Evolutionary conservation across 805 yeast species (phyloP).

Genomic region (Metschnikowia bowlesiae): DNA sequence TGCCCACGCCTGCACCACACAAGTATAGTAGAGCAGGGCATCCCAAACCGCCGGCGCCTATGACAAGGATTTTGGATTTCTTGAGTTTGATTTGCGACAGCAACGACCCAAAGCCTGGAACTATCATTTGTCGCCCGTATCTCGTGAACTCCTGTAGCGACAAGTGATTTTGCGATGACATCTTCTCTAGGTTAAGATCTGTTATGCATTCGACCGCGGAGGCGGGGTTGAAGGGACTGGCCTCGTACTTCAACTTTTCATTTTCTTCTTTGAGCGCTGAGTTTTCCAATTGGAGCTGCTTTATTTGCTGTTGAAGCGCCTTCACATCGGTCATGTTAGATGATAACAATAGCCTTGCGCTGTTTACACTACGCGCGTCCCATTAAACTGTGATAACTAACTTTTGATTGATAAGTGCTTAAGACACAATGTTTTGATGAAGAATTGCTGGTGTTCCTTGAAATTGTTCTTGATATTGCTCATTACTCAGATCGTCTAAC

Average conservation of each 20-base stretch:
- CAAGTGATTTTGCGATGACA: constrained; percentile 10
- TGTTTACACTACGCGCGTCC: background rate
- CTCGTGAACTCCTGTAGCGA: constrained; percentile 67
- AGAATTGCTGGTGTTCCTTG: no score
- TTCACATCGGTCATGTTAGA: constrained; percentile 9
- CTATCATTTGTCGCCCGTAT: constrained; percentile 95
- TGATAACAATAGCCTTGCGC: background rate
- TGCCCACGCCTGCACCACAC: constrained; percentile 84
- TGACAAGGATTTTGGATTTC: constrained; percentile 57
- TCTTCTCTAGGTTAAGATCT: background rate
- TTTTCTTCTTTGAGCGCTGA: background rate
- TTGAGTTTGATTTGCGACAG: constrained; percentile 55
- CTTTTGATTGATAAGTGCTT: no score
- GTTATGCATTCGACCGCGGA: background rate
- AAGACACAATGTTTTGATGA: no score
- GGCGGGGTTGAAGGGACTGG: background rate
- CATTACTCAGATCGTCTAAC: no score
- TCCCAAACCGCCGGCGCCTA: constrained; percentile 98
- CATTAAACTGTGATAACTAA: background rate
- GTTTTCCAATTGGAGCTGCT: constrained; percentile 20
- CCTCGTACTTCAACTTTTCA: constrained; percentile 12
- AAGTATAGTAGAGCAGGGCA: constrained; percentile 85
- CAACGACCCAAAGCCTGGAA: constrained; percentile 64
- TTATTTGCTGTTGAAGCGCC: constrained; percentile 22
- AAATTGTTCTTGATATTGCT: no score